Percentiles rank a stretch among this genome's conserved stretches.
phyloP scores from a whole-genome alignment of 169 alveolate genomes.

The Amoebophrya sp. region DNA sequence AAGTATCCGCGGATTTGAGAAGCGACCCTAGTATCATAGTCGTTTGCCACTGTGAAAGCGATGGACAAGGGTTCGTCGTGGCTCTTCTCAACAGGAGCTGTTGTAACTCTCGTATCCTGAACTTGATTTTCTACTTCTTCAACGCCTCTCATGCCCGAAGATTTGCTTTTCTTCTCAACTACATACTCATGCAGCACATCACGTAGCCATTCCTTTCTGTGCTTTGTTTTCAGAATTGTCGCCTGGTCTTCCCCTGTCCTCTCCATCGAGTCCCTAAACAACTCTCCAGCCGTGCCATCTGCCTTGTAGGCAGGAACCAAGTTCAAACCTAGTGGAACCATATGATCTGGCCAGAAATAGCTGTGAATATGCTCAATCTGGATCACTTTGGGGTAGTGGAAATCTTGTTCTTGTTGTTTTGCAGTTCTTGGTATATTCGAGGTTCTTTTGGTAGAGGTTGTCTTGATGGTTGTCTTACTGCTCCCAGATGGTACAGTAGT shows the following conservation, averaged over 20 bases:
- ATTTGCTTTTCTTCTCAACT: neutral
- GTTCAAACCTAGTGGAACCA: neutral
- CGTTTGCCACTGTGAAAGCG: neutral
- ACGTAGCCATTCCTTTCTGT: neutral
- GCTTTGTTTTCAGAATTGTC: neutral
- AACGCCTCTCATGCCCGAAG: too few relatives aligned
- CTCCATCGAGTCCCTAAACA: neutral
- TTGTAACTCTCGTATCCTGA: too few relatives aligned
- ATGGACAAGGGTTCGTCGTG: neutral
- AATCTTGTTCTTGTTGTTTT: neutral
- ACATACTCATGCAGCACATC: neutral
- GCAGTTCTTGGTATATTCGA: too few relatives aligned
- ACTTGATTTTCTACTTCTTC: too few relatives aligned
- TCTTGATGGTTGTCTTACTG: neutral
- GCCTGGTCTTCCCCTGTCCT: neutral
- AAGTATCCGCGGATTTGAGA: neutral
- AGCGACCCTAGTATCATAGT: neutral
- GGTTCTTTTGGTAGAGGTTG: too few relatives aligned
- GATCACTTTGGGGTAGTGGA: neutral
- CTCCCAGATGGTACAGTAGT: neutral
- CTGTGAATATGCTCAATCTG: neutral
- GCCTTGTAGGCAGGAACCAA: neutral
- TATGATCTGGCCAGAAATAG: constrained; percentile 2
- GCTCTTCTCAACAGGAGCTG: neutral
- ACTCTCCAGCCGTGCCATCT: neutral